Conservation (phyloP, 805 yeast genomes). For the Saturnispora serradocipensis region DNA sequence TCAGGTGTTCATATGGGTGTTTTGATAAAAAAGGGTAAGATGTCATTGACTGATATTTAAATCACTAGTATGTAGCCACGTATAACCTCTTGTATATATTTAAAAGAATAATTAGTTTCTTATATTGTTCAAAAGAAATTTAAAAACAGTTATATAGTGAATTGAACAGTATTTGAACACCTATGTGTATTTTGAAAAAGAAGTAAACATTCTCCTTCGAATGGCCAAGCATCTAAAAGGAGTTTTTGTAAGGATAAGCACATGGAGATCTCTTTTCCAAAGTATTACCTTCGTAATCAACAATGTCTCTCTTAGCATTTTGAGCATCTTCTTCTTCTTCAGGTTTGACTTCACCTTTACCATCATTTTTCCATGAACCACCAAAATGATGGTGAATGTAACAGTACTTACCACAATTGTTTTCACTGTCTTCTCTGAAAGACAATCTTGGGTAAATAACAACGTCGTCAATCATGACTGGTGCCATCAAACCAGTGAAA, state of each 20-base stretch:
- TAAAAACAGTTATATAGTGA: neutral
- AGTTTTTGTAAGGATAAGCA: conserved; percentile 3
- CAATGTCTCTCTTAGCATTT: conserved; percentile 6
- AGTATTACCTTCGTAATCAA: conserved; percentile 9
- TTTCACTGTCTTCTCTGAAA: conserved; percentile 27
- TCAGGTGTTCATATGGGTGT: conserved; percentile 22
- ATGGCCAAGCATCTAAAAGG: neutral
- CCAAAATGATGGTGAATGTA: conserved; percentile 29
- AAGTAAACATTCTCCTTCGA: neutral
- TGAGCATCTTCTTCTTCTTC: conserved; percentile 22
- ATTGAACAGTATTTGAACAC: neutral
- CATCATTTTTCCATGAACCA: conserved; percentile 30
- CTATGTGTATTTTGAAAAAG: too few species aligned
- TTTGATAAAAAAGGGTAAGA: conserved; percentile 4
- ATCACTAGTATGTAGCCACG: neutral
- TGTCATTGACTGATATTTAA: neutral
- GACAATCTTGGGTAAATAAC: conserved; percentile 28
- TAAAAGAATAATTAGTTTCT: neutral
- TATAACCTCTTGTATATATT: neutral
- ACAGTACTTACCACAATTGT: conserved; percentile 29
- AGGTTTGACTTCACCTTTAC: conserved; percentile 29
- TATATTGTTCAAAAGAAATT: too few species aligned
- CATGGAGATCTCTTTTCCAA: conserved; percentile 9
- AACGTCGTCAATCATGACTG: conserved; percentile 28
- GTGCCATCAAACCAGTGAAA: conserved; percentile 27